phyloP scores from a whole-genome alignment of 2,329 filamentous ascomycete genomes.

The Leptographium galeiforme region DNA sequence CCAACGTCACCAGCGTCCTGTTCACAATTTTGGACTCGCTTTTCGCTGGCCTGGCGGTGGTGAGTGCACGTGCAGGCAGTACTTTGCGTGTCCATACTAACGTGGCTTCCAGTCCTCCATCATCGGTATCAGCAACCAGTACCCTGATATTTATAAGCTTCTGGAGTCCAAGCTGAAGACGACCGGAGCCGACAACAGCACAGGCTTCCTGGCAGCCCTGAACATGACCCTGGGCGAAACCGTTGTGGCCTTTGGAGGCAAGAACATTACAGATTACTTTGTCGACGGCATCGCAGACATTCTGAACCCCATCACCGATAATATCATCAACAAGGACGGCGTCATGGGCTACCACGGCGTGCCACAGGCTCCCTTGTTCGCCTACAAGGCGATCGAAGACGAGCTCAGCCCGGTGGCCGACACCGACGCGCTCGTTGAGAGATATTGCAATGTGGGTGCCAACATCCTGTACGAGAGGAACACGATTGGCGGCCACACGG shows the following conservation, averaged over 20 bases:
- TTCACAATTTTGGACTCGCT: slow-evolving; percentile 16
- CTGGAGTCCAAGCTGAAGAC: slow-evolving; percentile 16
- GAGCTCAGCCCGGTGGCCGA: slow-evolving; percentile 26
- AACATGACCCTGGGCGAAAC: slow-evolving; percentile 16
- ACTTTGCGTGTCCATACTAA: slow-evolving; percentile 1
- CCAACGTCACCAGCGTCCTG: slow-evolving; percentile 25
- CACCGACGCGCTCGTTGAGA: slow-evolving; percentile 12
- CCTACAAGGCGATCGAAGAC: slow-evolving; percentile 32
- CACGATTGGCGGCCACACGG: slow-evolving; percentile 24
- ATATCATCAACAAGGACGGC: slow-evolving; percentile 18
- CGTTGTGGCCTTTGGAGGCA: slow-evolving; percentile 17
- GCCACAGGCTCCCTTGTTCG: slow-evolving; percentile 30
- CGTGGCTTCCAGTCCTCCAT: slow-evolving; percentile 16
- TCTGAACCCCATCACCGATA: slow-evolving; percentile 11
- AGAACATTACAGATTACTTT: slow-evolving; percentile 28
- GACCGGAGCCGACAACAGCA: slow-evolving; percentile 19
- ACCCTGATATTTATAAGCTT: slow-evolving; percentile 16
- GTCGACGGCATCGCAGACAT: slow-evolving; percentile 18
- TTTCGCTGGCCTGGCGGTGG: slow-evolving; percentile 22
- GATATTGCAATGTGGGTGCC: slow-evolving; percentile 23
- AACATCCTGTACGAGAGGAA: slow-evolving; percentile 31
- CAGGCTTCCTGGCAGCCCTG: slow-evolving; percentile 18
- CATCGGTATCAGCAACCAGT: slow-evolving; percentile 21
- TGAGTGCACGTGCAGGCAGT: neutral
- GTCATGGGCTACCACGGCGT: slow-evolving; percentile 23